These are phyloP conservation scores for Pichia californica DNA, from an alignment of 805 yeast species.

Conservation along the genomic window DNA sequence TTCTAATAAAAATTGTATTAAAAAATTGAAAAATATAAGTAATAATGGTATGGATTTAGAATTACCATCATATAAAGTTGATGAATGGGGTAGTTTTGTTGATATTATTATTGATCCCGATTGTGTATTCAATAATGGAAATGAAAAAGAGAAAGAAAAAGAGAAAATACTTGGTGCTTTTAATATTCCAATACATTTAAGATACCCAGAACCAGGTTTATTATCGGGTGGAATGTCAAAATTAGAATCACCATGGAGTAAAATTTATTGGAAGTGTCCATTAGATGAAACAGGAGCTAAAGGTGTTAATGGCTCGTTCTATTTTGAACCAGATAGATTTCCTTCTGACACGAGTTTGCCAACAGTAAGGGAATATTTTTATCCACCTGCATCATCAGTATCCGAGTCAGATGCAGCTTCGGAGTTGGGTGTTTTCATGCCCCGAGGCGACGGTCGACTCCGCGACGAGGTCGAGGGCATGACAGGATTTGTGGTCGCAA, in stretches of 20 bases:
- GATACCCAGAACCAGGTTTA: slow-evolving; percentile 24
- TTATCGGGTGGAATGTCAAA: slow-evolving; percentile 3
- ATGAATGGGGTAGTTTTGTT: slow-evolving; percentile 21
- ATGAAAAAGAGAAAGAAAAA: no score
- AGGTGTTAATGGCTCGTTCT: background rate
- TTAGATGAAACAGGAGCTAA: slow-evolving; percentile 8
- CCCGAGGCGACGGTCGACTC: slow-evolving; percentile 1
- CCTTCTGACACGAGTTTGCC: background rate
- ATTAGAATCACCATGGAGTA: slow-evolving; percentile 16
- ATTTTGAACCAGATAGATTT: slow-evolving; percentile 1
- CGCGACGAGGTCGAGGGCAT: background rate
- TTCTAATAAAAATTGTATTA: slow-evolving; percentile 3
- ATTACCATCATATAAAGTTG: slow-evolving; percentile 24
- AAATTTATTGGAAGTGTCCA: slow-evolving; percentile 25
- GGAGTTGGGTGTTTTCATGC: background rate
- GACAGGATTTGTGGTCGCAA: slow-evolving; percentile 1
- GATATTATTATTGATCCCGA: slow-evolving; percentile 16
- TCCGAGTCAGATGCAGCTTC: no score
- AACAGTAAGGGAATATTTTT: no score
- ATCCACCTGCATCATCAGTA: no score
- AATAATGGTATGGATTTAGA: slow-evolving; percentile 26
- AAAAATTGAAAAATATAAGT: slow-evolving; percentile 11
- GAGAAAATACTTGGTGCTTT: no score
- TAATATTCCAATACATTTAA: slow-evolving; percentile 28
- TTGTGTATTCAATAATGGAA: slow-evolving; percentile 4